Evolutionary conservation across 192 early-diverging fungal species (phyloP), one percentile per base, ranked within the genome.

Genomic region (Polychytrium aggregatum): DNA sequence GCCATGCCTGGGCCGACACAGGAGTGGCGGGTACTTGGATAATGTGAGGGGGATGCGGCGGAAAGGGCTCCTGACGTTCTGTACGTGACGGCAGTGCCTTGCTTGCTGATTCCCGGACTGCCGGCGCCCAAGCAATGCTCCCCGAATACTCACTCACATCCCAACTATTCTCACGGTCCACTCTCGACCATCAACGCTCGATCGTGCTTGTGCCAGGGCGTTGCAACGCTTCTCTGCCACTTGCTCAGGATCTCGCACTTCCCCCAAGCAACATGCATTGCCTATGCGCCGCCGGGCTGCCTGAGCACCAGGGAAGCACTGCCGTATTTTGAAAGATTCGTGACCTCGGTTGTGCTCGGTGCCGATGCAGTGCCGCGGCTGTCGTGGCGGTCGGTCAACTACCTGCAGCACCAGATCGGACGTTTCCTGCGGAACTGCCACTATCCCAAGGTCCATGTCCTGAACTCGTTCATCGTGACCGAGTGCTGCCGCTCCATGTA

Each of bases 211-310:
- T n/a, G n/a, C n/a, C n/a, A 63, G 57, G 70, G 62, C 21, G 71
- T 70, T 21, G 56, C 67, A 13, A 14, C 61, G 4, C 62, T 74
- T 18, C 47, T 74, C 2, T 53, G 60, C 6, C 67, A 61, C 56
- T 34, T 67, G 7, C 52, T 74, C 38, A 56, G 37, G 25, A 33
- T 36, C 22, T 17, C 37, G 41, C 27, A 49, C 45, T 29, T 31
- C 17, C 13, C 21, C 31, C 16, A 17, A 24, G 63, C 65, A 10
- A 33, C 35, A 1, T 67, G 59, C 48, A 53, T 52, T 33, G 51
- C 62, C 3, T 76, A 68, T 41, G 36, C 56, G 0, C 60, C 73
- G 8, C 73, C 73, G 6, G 73, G 73, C 11, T 66, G 62, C 31
- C 57, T 73, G 44, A 46, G 70, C 8, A 65, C 69, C 5, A 24